A percentile compares a stretch with the other conserved stretches of the same genome.
phyloP scores from a whole-genome alignment of 1,284 basidiomycete genomes.

The Puccinia horiana region DNA sequence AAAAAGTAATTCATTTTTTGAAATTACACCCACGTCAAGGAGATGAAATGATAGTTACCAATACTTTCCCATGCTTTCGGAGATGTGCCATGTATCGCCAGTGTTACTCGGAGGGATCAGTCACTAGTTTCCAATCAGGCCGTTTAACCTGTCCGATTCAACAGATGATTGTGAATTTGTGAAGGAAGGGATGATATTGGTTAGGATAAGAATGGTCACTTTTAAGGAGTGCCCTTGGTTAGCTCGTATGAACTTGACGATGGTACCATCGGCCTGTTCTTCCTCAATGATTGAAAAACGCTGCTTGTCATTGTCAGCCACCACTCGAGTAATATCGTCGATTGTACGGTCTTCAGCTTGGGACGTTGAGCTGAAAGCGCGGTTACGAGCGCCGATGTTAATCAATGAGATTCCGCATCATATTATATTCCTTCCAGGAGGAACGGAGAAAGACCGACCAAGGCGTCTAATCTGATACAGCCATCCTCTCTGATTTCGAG shows the following conservation, averaged over 20 bases:
- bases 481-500: conserved; percentile 76
- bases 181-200: neutral
- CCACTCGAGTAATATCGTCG: conserved; percentile 69
- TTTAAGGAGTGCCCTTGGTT: conserved; percentile 90
- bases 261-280: conserved; percentile 52
- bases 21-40: neutral
- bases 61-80: conserved; percentile 71
- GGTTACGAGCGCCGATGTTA: neutral
- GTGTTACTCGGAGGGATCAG: conserved; percentile 68
- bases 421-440: conserved; percentile 7
- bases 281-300: conserved; percentile 63
- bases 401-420: neutral
- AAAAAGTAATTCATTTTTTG: neutral
- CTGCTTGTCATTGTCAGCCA: conserved; percentile 73
- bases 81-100: conserved; percentile 78
- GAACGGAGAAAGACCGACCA: conserved; percentile 62
- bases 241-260: conserved; percentile 81
- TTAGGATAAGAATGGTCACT: conserved; percentile 60
- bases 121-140: conserved; percentile 70
- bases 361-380: conserved; percentile 63
- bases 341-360: conserved; percentile 65
- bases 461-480: conserved; percentile 71
- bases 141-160: conserved; percentile 64
- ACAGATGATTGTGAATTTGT: neutral
- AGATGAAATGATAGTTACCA: conserved; percentile 60